Conservation (phyloP, 495 filamentous ascomycete genomes). For the Talaromyces nanjingensis region DNA sequence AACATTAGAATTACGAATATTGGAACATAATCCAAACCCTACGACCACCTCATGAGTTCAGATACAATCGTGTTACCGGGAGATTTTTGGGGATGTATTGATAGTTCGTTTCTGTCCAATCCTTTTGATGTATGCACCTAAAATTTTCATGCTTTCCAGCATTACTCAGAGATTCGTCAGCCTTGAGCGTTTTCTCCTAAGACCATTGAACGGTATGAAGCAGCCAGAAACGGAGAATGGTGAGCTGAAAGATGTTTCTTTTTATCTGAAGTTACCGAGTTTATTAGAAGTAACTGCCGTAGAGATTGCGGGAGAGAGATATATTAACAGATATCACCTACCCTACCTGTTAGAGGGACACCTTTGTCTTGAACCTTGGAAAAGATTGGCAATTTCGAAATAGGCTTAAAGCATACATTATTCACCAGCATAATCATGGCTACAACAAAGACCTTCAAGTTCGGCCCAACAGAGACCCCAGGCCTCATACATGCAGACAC, state of each 20-base stretch:
- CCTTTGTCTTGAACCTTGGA: background rate
- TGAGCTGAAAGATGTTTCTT: background rate
- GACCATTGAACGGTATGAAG: background rate
- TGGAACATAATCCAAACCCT: background rate
- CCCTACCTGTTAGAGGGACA: background rate
- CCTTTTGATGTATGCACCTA: background rate
- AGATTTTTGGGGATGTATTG: background rate
- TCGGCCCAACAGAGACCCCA: constrained; percentile 2
- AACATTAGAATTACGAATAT: background rate
- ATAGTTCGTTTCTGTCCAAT: background rate
- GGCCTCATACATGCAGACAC: constrained; percentile 2
- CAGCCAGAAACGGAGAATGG: background rate
- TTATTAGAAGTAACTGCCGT: background rate
- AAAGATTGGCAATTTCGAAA: background rate
- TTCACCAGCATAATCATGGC: background rate
- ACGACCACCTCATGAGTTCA: background rate
- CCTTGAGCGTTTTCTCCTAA: background rate
- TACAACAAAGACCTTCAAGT: background rate
- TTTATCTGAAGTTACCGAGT: background rate
- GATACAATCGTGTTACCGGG: background rate
- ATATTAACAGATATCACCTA: background rate
- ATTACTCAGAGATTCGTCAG: background rate
- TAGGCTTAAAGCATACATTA: background rate
- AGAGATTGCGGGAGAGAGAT: background rate
- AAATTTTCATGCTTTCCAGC: background rate